Evolutionary conservation across 179 eudicot species (phyloP).

Genomic region (Heliamphora pulchella): DNA sequence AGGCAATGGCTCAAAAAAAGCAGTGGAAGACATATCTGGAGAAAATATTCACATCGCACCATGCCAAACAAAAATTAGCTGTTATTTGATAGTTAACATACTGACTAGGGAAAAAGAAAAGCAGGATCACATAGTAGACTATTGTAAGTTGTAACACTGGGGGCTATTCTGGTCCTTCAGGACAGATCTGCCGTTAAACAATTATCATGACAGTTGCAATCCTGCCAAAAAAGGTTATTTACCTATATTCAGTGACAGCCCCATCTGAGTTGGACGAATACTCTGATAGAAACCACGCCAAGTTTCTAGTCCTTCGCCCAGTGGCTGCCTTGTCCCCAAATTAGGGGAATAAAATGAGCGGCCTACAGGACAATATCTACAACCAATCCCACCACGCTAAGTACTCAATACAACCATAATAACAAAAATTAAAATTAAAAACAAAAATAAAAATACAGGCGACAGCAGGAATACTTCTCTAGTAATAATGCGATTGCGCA

Average conservation of each 20-base stretch:
- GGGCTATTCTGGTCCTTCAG: not conserved
- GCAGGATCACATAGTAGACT: not conserved
- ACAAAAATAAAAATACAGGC: not conserved
- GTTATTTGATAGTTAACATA: not conserved
- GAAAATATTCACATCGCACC: constrained; percentile 1
- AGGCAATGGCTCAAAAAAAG: constrained; percentile 86
- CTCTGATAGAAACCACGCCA: constrained; percentile 99
- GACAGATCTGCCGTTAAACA: not conserved
- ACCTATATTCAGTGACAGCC: constrained; percentile 86
- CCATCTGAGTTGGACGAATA: constrained; percentile 97
- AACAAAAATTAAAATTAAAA: not conserved
- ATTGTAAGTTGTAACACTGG: not conserved
- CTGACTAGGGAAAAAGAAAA: not conserved
- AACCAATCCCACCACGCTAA: constrained; percentile 11
- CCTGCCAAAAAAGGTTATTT: not conserved
- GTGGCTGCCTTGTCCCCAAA: constrained; percentile 65
- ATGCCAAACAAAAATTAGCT: not conserved
- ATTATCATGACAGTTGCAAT: not conserved
- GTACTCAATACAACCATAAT: not conserved
- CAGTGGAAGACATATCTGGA: constrained; percentile 98
- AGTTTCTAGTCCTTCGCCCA: constrained; percentile 88
- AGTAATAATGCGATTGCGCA: no score
- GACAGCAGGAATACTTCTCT: not conserved
- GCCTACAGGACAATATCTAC: constrained; percentile 70
- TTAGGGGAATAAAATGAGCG: constrained; percentile 80